Base-by-base conservation (phyloP, 768 basidiomycete species). In the Boletus tylopilopsis region DNA sequence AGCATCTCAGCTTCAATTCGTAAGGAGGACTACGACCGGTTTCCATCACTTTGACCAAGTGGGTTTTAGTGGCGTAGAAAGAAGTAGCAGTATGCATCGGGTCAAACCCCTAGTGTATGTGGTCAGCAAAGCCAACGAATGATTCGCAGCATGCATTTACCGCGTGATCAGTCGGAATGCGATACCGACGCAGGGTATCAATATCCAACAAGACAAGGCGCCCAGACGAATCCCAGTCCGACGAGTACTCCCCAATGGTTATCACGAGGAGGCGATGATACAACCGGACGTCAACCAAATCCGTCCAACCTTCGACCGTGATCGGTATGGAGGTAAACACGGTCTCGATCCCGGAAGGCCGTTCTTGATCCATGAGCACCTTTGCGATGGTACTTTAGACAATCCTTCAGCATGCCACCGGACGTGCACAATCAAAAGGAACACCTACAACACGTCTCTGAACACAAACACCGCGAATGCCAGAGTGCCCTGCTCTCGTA, bases 391-490 rank as follows among this genome's bases (percentile, higher is more conserved):
- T 43, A 10, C 53, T 53, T n/a, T n/a, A n/a, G n/a, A n/a, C n/a
- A 5, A 22, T 30, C 32, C 12, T 13, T 54, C 25, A 54, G 37
- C n/a, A 18, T n/a, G 23, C n/a, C 9, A 3, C 18, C 6, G 1
- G 4, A 6, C n/a, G 7, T 10, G 4, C 3, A 43, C 15, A 36
- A 16, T 5, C 3, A 3, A 9, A 27, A 25, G 24, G 33, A n/a
- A n/a, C 5, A 39, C 45, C 19, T 22, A 54, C 43, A 39, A 49
- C 18, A 37, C 40, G 11, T 49, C 27, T 18, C 30, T 24, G 18
- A 46, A 50, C 11, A 50, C 21, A 23, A 57, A 34, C 13, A 51
- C 49, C 8, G n/a, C 53, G 6, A 51, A 39, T 3, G 53, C 55
- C 6, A 44, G n/a, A 13, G 36, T 23, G 12, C 55, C 44, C 15